These are phyloP conservation scores for Aspergillus fischeri DNA, from an alignment of 2,329 filamentous ascomycete species.

Conservation along the genomic window DNA sequence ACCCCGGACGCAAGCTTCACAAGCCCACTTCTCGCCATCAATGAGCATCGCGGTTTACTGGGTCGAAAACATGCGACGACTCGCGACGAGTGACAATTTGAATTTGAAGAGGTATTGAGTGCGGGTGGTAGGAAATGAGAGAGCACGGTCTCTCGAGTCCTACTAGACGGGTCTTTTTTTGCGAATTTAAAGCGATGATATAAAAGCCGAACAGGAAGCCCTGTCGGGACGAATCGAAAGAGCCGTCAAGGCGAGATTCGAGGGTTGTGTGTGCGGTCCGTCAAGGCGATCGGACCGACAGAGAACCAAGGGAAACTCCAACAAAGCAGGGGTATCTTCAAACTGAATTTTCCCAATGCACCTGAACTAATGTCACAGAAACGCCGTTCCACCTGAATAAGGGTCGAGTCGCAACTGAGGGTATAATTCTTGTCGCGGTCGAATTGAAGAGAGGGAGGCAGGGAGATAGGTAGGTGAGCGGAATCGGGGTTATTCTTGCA, in stretches of 20 bases:
- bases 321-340: slow-evolving; percentile 34
- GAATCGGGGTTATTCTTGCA: slow-evolving; percentile 1
- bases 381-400: slow-evolving; percentile 22
- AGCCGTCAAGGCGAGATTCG: slow-evolving; percentile 32
- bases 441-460: slow-evolving; percentile 9
- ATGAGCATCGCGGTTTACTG: slow-evolving; percentile 63
- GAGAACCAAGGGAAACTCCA: slow-evolving; percentile 23
- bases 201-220: slow-evolving; percentile 19
- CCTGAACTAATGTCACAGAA: slow-evolving; percentile 16
- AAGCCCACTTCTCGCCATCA: slow-evolving; percentile 96
- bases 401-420: slow-evolving; percentile 19
- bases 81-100: slow-evolving; percentile 24
- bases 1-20: slow-evolving; percentile 95
- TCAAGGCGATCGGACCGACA: slow-evolving; percentile 24
- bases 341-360: slow-evolving; percentile 25
- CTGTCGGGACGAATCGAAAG: slow-evolving; percentile 19
- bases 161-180: slow-evolving; percentile 7
- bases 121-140: slow-evolving; percentile 8
- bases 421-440: slow-evolving; percentile 1
- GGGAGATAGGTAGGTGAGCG: slow-evolving; percentile 9
- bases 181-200: not conserved
- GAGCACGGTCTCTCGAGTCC: slow-evolving; percentile 7
- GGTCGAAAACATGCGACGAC: slow-evolving; percentile 38
- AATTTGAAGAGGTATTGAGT: slow-evolving; percentile 9
- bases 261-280: slow-evolving; percentile 23